Conservation (phyloP, 805 yeast genomes). For the Teunomyces lycoperdinae region DNA sequence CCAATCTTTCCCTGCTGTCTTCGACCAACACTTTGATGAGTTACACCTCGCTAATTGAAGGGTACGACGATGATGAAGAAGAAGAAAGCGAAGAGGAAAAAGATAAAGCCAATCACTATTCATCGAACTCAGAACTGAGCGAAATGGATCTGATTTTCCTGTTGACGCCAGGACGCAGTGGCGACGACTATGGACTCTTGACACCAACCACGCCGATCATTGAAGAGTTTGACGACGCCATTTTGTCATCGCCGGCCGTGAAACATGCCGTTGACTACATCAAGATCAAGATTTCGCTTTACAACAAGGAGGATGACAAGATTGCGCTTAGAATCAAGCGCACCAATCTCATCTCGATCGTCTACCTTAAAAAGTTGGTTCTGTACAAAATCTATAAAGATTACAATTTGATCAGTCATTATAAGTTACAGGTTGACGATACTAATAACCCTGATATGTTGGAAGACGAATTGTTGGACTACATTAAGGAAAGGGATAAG, state of each 20-base stretch:
- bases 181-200: slow-evolving; percentile 1
- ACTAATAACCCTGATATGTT: slow-evolving; percentile 6
- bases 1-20: slow-evolving; percentile 4
- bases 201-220: slow-evolving; percentile 14
- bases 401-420: slow-evolving; percentile 24
- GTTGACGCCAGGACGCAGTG: slow-evolving; percentile 2
- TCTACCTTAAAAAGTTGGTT: slow-evolving; percentile 24
- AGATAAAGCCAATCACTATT: slow-evolving; percentile 6
- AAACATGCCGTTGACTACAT: slow-evolving; percentile 11
- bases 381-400: slow-evolving; percentile 32
- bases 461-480: slow-evolving; percentile 13
- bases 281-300: slow-evolving; percentile 25
- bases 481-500: slow-evolving; percentile 20
- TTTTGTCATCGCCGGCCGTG: not conserved
- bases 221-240: slow-evolving; percentile 10
- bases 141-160: slow-evolving; percentile 13
- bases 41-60: slow-evolving; percentile 27
- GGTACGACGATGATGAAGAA: slow-evolving; percentile 24
- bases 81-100: slow-evolving; percentile 11
- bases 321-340: slow-evolving; percentile 24
- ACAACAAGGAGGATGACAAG: slow-evolving; percentile 28
- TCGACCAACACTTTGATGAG: slow-evolving; percentile 21
- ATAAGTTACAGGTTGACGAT: slow-evolving; percentile 18
- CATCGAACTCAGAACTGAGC: slow-evolving; percentile 9
- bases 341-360: slow-evolving; percentile 21